Evolutionary conservation across 768 basidiomycete genomes (phyloP), one percentile per base, ranked within the genome.

Genomic region (Mycena epipterygia): DNA sequence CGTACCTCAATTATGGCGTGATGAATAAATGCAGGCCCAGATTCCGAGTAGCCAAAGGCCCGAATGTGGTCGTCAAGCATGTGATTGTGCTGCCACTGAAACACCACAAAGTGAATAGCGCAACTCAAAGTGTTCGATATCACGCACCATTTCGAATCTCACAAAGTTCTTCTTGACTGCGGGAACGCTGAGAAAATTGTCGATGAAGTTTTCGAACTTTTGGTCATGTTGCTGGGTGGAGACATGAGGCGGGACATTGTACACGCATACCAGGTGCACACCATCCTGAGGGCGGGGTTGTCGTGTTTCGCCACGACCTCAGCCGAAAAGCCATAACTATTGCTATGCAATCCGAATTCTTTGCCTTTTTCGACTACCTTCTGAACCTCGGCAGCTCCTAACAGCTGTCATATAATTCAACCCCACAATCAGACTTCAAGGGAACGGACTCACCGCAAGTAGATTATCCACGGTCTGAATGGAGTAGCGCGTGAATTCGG

Each of bases 171-270:
- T 60, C 58, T 60, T 42, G 58, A 60, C 48, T 13, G 58, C 48
- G 12, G 58, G 58, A 46, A 46, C 42, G 30, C 42, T 44, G 30
- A 60, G 42, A 32, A 60, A 33, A 44, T 44, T 60, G 44, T 60
- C 58, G 42, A 60, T 44, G 42, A 60, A 30, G 30, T 30, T 30
- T 60, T 60, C 58, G 42, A 60, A n/a, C 33, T 60, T 60, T 44
- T 46, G 30, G 30, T 30, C 58, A 19, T 60, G 58, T 60, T 48
- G 58, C 48, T 29, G 42, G 46, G 58, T 30, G 44, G 58, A 46
- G 44, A 60, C 42, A 44, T 60, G 58, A 42, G 46, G 58, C 58
- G 58, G 58, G 58, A 60, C 58, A 33, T 60, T 60, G 30, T 46
- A 60, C 30, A 60, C 21, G 21, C 58, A 42, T 46, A 60, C 58